phyloP scores from a whole-genome alignment of 1,284 basidiomycete genomes.

The Blastosporella zonata region DNA sequence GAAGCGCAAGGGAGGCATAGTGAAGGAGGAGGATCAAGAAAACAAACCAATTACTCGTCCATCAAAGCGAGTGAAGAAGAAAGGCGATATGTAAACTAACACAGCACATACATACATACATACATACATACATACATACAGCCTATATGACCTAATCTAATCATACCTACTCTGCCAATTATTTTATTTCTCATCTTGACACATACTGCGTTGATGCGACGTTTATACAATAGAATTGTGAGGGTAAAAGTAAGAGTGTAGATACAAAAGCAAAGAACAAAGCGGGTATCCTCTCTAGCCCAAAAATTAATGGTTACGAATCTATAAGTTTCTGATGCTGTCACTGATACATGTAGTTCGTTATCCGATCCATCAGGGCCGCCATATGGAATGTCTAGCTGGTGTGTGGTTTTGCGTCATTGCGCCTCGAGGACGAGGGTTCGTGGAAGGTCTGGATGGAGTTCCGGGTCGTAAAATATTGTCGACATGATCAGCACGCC shows the following conservation, averaged over 20 bases:
- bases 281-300: neutral
- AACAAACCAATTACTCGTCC: slow-evolving; percentile 2
- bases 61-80: slow-evolving; percentile 14
- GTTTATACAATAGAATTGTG: too few relatives aligned
- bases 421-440: slow-evolving; percentile 27
- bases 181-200: too few relatives aligned
- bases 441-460: slow-evolving; percentile 33
- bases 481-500: slow-evolving; percentile 45
- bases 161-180: too few relatives aligned
- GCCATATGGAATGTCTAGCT: slow-evolving; percentile 38
- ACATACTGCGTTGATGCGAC: too few relatives aligned
- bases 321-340: slow-evolving; percentile 6
- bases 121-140: neutral
- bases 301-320: neutral
- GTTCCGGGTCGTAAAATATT: slow-evolving; percentile 36
- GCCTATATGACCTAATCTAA: neutral
- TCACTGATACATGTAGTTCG: slow-evolving; percentile 4
- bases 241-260: neutral
- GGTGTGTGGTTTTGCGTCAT: slow-evolving; percentile 29
- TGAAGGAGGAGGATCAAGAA: slow-evolving; percentile 24
- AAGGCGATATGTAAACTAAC: neutral
- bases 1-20: slow-evolving; percentile 18
- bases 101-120: too few relatives aligned
- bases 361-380: slow-evolving; percentile 30
- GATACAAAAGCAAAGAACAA: neutral